These are phyloP conservation scores for Raddia guianensis DNA, from an alignment of 176 grass and related monocot genomes.

Conservation along the genomic window DNA sequence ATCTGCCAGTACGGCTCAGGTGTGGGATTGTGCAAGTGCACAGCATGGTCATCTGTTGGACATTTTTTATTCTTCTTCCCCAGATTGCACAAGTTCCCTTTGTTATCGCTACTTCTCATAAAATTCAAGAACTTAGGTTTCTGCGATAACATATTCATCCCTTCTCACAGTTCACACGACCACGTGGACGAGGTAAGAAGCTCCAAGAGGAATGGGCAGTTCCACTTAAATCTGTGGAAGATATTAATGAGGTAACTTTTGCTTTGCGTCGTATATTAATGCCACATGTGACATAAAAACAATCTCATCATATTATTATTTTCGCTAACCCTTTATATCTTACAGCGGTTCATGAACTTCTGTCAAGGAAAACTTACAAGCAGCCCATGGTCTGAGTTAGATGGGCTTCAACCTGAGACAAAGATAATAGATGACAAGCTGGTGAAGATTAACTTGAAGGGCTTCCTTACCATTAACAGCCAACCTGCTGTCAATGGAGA, in stretches of 20 bases:
- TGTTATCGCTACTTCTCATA: constrained; percentile 17
- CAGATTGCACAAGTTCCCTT: background rate
- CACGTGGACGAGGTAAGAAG: constrained; percentile 65
- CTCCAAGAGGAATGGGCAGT: constrained; percentile 89
- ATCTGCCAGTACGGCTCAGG: background rate
- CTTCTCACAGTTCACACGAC: constrained; percentile 70
- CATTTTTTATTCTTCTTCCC: constrained; percentile 2
- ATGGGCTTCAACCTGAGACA: constrained; percentile 80
- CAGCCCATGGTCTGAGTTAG: constrained; percentile 86
- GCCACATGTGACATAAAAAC: background rate
- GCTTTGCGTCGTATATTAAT: background rate
- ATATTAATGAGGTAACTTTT: constrained; percentile 71
- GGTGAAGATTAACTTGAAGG: constrained; percentile 75
- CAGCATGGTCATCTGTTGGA: background rate
- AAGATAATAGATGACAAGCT: constrained; percentile 79
- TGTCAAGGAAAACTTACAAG: constrained; percentile 73
- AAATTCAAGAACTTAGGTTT: constrained; percentile 2
- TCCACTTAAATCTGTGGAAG: constrained; percentile 73
- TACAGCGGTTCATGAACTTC: constrained; percentile 65
- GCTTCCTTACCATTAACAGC: constrained; percentile 94
- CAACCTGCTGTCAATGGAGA: constrained; percentile 85
- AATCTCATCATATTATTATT: background rate
- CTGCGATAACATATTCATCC: background rate
- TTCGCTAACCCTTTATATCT: background rate
- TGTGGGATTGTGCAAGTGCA: background rate